Evolutionary conservation across 768 basidiomycete genomes (phyloP).

Genomic region (Plicaturopsis crispa): DNA sequence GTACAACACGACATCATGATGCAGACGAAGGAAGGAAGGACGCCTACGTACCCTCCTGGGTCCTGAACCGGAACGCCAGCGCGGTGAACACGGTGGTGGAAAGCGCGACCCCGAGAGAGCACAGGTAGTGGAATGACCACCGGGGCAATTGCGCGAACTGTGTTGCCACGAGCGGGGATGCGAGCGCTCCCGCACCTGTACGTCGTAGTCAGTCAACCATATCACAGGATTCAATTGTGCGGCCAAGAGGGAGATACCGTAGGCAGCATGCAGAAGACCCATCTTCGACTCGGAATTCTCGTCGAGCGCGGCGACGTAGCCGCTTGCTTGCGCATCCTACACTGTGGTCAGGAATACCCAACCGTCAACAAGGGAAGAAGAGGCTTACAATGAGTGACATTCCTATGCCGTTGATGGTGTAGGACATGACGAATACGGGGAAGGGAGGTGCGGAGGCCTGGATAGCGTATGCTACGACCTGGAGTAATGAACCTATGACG

Average conservation of each 20-base stretch:
- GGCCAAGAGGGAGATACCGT: slow-evolving; percentile 30
- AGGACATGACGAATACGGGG: slow-evolving; percentile 48
- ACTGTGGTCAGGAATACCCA: too few species aligned
- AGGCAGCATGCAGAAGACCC: slow-evolving; percentile 60
- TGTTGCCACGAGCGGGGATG: slow-evolving; percentile 71
- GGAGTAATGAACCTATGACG: slow-evolving; percentile 39
- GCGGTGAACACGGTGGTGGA: slow-evolving; percentile 45
- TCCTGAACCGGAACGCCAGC: slow-evolving; percentile 58
- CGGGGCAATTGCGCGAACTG: slow-evolving; percentile 59
- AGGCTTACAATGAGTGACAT: slow-evolving; percentile 23
- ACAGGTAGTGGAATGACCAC: slow-evolving; percentile 79
- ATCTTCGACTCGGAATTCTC: slow-evolving; percentile 56
- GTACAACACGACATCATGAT: not conserved
- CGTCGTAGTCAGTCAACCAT: not conserved
- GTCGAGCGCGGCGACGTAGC: slow-evolving; percentile 54
- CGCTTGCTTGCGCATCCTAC: slow-evolving; percentile 64
- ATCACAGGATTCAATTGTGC: not conserved
- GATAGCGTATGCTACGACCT: slow-evolving; percentile 46
- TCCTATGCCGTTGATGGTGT: slow-evolving; percentile 35
- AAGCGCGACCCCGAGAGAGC: slow-evolving; percentile 59
- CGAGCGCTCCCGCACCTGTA: slow-evolving; percentile 57
- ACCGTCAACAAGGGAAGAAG: not conserved
- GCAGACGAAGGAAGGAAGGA: not conserved
- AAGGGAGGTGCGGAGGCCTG: slow-evolving; percentile 55
- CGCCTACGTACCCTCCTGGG: slow-evolving; percentile 59